Evolutionary conservation across 225 moss, liverwort and hornwort genomes (phyloP), one percentile per base, ranked within the genome.

Genomic region (Straminergon stramineum): DNA sequence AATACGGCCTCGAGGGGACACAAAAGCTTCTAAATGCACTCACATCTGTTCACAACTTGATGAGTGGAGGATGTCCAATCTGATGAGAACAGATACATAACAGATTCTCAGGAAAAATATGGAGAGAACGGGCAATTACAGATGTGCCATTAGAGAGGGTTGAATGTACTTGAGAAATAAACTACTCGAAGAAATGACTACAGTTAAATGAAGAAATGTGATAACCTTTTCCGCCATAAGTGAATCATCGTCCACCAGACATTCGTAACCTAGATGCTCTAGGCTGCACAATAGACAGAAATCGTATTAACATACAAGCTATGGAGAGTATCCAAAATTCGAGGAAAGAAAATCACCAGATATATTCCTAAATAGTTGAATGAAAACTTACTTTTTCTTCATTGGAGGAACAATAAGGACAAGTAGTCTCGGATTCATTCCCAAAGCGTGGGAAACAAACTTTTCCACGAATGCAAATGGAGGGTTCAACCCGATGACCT

Each of bases 401-500:
- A 91, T 48, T 39, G 93, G 92, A 87, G 95, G 95, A 75, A 92
- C 43, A 57, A 95, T 93, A 26, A 95, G 90, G 63, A 91, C 91
- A 69, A 95, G 89, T 19, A 95, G 73, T 86, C 91, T 92, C 4
- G 95, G 95, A 24, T 75, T 84, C 90, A 93, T 92, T 80, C 55
- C 75, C 90, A 95, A 76, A 64, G 95, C 93, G 58, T 95, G 95
- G 58, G 63, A 75, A 13, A 92, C 73, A 66, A 93, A 95, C 66
- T 20, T 87, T 4, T 92, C 86, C 83, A 53, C 79, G 15, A 83
- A 85, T 84, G 91, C 86, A 86, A 93, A 95, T 17, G 95, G 95
- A 88, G 95, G 95, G 86, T 93, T 95, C 89, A 95, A 89, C 81
- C 95, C 95, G 31, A 95, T 93, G 53, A 95, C 91, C 93, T 93